These are phyloP conservation scores for Penicillium sp. DNA, from an alignment of 2,329 filamentous ascomycete genomes.

Conservation along the genomic window DNA sequence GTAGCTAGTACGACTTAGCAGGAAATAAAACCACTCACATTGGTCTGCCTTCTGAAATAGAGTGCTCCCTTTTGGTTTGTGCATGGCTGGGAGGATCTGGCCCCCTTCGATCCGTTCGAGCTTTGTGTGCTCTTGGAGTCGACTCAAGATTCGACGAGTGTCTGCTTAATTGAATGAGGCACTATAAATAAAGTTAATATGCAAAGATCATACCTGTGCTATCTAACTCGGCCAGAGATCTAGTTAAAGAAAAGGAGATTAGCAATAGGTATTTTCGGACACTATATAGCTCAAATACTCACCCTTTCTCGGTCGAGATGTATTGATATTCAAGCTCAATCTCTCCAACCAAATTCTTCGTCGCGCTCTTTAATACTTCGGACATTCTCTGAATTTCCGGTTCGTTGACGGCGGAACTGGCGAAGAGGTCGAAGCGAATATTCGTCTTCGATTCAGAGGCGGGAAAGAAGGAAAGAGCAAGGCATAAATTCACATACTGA, in stretches of 20 bases:
- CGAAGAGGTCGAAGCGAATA: constrained; percentile 34
- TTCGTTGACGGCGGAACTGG: background rate
- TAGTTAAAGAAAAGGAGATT: background rate
- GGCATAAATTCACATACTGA: constrained; percentile 17
- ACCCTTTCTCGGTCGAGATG: background rate
- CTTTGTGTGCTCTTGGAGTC: constrained; percentile 22
- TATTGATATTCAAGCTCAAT: constrained; percentile 20
- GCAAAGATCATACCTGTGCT: background rate
- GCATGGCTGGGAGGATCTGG: constrained; percentile 26
- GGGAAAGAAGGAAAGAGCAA: constrained; percentile 28
- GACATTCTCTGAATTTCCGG: background rate
- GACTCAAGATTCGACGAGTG: constrained; percentile 15
- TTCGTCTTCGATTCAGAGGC: constrained; percentile 23
- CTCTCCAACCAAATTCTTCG: background rate
- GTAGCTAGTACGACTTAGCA: background rate
- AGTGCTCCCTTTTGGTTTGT: constrained; percentile 23
- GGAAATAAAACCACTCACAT: constrained; percentile 11
- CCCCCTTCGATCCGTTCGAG: constrained; percentile 21
- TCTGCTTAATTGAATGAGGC: background rate
- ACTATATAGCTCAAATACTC: background rate
- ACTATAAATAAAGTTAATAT: background rate
- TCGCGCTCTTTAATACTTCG: background rate
- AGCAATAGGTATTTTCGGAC: background rate
- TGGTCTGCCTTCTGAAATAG: constrained; percentile 30
- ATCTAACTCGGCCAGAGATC: background rate